A percentile compares a stretch with the other conserved stretches of the same genome.
These are phyloP conservation scores for Tubosaeta sp. DNA, from an alignment of 768 basidiomycete genomes.

Conservation along the genomic window DNA sequence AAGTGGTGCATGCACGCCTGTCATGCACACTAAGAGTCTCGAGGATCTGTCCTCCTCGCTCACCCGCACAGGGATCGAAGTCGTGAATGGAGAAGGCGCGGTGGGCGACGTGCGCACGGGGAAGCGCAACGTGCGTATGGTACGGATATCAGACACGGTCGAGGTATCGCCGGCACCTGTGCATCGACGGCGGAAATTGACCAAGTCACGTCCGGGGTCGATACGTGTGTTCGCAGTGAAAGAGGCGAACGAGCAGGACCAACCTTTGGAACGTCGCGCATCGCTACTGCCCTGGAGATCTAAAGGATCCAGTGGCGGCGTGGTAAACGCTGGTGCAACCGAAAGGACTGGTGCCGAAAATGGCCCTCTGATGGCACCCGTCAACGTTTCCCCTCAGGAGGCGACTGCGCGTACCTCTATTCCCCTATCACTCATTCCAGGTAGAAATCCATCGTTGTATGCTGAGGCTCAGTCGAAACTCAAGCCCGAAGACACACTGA, in stretches of 20 bases:
- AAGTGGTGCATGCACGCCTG: neutral
- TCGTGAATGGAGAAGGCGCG: neutral
- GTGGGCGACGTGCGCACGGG: constrained; percentile 4
- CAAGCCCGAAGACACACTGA: neutral
- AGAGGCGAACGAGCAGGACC: neutral
- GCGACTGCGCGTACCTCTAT: neutral
- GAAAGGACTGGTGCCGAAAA: neutral
- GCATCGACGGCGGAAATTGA: constrained; percentile 19
- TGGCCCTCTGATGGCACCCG: neutral
- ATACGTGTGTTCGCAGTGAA: neutral
- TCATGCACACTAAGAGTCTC: constrained; percentile 19
- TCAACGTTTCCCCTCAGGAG: neutral
- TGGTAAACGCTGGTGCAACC: neutral
- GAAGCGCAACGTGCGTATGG: constrained; percentile 20
- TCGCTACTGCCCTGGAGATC: constrained; percentile 24
- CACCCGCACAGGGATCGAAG: constrained; percentile 17
- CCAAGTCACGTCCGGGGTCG: constrained; percentile 15
- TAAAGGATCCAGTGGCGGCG: constrained; percentile 6
- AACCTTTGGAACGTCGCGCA: constrained; percentile 8
- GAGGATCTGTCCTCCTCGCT: constrained; percentile 21
- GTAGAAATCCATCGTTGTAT: neutral
- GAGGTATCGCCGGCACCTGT: constrained; percentile 16
- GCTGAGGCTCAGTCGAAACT: neutral
- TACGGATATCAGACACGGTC: constrained; percentile 24
- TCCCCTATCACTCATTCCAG: neutral